Evolutionary conservation across 805 yeast genomes (phyloP).

Genomic region (Candida odintsovae): DNA sequence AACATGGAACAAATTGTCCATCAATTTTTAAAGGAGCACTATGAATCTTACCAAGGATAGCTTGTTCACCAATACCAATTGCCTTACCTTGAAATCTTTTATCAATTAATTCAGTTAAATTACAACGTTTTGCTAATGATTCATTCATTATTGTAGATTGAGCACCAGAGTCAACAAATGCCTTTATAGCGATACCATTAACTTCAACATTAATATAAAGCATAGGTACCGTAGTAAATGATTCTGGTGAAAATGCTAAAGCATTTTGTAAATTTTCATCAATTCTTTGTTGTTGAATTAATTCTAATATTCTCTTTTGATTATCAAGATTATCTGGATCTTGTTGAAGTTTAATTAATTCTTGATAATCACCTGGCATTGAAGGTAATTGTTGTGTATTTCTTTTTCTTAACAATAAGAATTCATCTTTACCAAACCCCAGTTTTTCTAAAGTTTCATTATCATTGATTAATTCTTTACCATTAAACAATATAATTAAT

Average conservation of each 20-base stretch:
- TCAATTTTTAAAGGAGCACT: constrained; percentile 83
- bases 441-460: constrained; percentile 36
- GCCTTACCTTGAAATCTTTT: constrained; percentile 77
- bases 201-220: constrained; percentile 72
- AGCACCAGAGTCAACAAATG: constrained; percentile 97
- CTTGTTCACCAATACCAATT: constrained; percentile 81
- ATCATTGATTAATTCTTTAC: neutral
- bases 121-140: constrained; percentile 64
- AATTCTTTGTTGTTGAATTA: constrained; percentile 64
- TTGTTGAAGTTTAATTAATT: constrained; percentile 46
- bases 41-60: constrained; percentile 80
- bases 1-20: constrained; percentile 54
- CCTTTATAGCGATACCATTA: constrained; percentile 77
- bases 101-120: constrained; percentile 70
- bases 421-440: constrained; percentile 51
- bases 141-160: constrained; percentile 83
- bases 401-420: constrained; percentile 29
- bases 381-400: neutral
- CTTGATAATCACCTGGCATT: constrained; percentile 24
- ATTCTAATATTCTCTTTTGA: constrained; percentile 58
- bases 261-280: constrained; percentile 80
- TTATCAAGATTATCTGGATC: constrained; percentile 70
- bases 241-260: constrained; percentile 83
- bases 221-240: constrained; percentile 80
- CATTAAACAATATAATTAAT: neutral